phyloP scores from a whole-genome alignment of 345 rosid genomes.

The Dovyalis caffra region DNA sequence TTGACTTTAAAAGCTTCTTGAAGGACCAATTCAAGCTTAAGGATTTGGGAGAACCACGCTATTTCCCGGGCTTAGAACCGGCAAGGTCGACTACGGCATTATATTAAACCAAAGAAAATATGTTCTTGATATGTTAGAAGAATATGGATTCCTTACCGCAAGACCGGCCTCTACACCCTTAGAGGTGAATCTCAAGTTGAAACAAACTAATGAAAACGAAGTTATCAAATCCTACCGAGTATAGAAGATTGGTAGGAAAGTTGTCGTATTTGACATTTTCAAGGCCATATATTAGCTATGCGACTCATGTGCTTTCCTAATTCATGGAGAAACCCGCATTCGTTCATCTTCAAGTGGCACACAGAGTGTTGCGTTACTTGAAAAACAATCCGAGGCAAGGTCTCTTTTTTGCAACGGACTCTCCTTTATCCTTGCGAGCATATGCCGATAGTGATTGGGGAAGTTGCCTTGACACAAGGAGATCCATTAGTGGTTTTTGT shows the following conservation, averaged over 20 bases:
- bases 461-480: background rate
- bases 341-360: background rate
- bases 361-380: background rate
- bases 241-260: background rate
- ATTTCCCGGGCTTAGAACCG: background rate
- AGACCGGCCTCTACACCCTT: background rate
- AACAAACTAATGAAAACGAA: too few relatives aligned
- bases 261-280: background rate
- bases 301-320: background rate
- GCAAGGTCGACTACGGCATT: background rate
- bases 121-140: background rate
- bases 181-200: background rate
- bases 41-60: background rate
- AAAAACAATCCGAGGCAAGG: background rate
- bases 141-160: background rate
- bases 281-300: background rate
- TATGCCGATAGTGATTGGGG: background rate
- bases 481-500: background rate
- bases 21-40: background rate
- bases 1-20: too few relatives aligned
- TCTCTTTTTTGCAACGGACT: background rate
- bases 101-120: background rate
- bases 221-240: background rate
- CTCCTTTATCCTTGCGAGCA: background rate
- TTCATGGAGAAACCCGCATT: background rate